Conservation (phyloP, 2,329 filamentous ascomycete genomes). For the Aspergillus sp. region DNA sequence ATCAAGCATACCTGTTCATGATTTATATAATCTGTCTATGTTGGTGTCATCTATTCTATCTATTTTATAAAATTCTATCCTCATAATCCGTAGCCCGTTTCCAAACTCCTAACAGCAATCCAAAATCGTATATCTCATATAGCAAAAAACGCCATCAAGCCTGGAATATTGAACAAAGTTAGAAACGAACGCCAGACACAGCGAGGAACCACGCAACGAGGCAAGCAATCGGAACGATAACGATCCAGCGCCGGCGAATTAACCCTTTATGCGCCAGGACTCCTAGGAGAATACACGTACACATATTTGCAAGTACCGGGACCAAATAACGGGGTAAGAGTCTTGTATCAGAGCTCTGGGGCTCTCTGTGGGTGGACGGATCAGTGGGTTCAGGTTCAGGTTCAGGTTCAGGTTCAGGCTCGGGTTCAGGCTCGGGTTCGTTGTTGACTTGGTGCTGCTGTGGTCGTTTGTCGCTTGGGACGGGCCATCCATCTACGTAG, state of each 20-base stretch:
- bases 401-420: too few species aligned
- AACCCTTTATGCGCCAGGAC: not conserved
- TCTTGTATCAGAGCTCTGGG: conserved; percentile 6
- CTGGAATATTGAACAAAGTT: not conserved
- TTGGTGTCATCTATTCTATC: too few species aligned
- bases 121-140: not conserved
- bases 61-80: too few species aligned
- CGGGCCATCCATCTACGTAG: conserved; percentile 40
- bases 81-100: too few species aligned
- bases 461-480: conserved; percentile 17
- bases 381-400: too few species aligned
- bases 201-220: not conserved
- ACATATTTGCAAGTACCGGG: conserved; percentile 10
- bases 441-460: too few species aligned
- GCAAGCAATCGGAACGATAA: too few species aligned
- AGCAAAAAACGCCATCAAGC: not conserved
- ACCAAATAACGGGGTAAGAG: not conserved
- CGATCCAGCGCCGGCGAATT: not conserved
- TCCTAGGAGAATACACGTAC: conserved; percentile 19
- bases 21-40: too few species aligned
- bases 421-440: too few species aligned
- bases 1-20: too few species aligned
- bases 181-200: conserved; percentile 5
- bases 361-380: not conserved
- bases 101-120: too few species aligned